Evolutionary conservation across 371 early-diverging fungal species (phyloP).

Genomic region (Nematocida major): DNA sequence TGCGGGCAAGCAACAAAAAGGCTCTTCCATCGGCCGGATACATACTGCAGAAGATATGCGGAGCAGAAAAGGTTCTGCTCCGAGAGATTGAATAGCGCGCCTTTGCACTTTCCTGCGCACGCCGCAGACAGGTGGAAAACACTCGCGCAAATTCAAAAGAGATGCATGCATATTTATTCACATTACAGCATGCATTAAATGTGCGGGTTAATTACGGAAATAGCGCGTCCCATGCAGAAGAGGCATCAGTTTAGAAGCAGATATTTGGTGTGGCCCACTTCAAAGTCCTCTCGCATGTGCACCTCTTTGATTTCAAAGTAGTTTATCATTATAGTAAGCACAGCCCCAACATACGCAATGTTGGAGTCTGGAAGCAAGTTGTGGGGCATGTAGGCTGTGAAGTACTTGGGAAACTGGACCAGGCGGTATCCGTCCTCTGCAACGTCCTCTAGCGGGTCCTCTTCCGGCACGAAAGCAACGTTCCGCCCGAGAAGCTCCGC

Average conservation of each 20-base stretch:
- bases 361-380: conserved; percentile 45
- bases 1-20: neutral
- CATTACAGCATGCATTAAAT: too few species aligned
- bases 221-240: neutral
- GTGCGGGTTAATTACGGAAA: too few species aligned
- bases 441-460: neutral
- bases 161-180: too few species aligned
- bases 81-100: conserved; percentile 9
- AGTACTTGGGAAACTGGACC: conserved; percentile 25
- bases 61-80: conserved; percentile 7
- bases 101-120: too few species aligned
- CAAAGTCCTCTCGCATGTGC: conserved; percentile 48
- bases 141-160: too few species aligned
- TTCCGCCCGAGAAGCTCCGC: neutral
- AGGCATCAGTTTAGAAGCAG: conserved; percentile 29
- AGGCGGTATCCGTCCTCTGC: conserved; percentile 11
- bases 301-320: conserved; percentile 53
- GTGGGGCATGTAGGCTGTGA: conserved; percentile 34
- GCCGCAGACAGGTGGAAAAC: too few species aligned
- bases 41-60: conserved; percentile 2
- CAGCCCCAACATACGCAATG: conserved; percentile 41
- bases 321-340: conserved; percentile 49
- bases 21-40: neutral
- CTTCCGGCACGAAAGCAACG: neutral
- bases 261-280: conserved; percentile 32